Conservation (phyloP, 306 rosid species). For the Cercis canadensis region DNA sequence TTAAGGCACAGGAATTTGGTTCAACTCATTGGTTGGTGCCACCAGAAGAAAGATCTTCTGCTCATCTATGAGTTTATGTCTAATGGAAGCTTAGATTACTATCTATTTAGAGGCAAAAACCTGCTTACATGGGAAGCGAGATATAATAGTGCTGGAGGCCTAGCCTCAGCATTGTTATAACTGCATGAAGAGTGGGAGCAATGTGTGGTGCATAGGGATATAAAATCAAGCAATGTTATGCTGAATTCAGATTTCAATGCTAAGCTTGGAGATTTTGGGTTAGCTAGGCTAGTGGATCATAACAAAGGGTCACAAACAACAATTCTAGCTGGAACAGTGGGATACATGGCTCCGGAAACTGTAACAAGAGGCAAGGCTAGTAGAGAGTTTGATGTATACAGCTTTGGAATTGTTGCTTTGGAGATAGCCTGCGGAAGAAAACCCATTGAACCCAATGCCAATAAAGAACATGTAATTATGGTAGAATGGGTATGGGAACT, state of each 20-base stretch:
- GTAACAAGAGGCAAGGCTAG: conserved; percentile 14
- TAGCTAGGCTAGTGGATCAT: conserved; percentile 39
- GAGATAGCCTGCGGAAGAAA: conserved; percentile 25
- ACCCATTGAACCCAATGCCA: neutral
- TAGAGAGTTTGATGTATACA: conserved; percentile 38
- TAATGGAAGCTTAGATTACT: conserved; percentile 40
- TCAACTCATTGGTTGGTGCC: conserved; percentile 46
- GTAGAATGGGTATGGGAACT: conserved; percentile 33
- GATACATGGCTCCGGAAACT: conserved; percentile 44
- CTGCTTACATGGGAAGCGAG: conserved; percentile 30
- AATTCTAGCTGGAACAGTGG: conserved; percentile 36
- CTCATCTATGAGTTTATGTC: conserved; percentile 43
- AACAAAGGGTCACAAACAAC: conserved; percentile 26
- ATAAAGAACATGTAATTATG: conserved; percentile 2
- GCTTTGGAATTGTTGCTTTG: conserved; percentile 19
- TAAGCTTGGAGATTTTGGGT: conserved; percentile 47
- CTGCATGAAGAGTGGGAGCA: conserved; percentile 43
- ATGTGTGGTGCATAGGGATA: conserved; percentile 44
- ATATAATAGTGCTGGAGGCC: conserved; percentile 34
- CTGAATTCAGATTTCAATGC: conserved; percentile 36
- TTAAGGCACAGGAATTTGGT: conserved; percentile 46
- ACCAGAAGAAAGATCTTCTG: conserved; percentile 27
- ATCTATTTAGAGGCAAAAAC: conserved; percentile 23
- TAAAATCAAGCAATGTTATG: conserved; percentile 47
- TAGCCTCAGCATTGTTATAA: conserved; percentile 42